Evolutionary conservation across 2,329 filamentous ascomycete species (phyloP), one percentile per base, ranked within the genome.

Genomic region (Nannizziopsis barbatae): DNA sequence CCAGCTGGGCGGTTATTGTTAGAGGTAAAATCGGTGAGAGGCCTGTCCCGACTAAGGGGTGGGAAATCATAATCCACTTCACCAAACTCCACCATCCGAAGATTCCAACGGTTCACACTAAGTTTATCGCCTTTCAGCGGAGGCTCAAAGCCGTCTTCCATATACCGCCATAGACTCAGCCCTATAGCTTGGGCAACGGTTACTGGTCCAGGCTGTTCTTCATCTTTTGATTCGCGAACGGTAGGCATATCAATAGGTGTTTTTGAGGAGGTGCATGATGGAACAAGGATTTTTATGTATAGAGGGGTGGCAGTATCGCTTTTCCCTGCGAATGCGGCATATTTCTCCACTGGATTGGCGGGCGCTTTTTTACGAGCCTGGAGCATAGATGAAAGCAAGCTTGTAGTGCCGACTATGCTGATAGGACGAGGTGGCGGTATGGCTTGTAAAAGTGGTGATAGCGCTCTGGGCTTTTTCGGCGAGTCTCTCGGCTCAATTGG

Each of bases 11-110:
- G 72, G 54, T 80, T 81, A 60, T 83, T 83, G 64, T 82, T 83
- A 2, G 76, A 80, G 0, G 79, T 80, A 57, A 83, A 83, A 57
- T 82, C 79, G 2, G 73, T 71, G 47, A 82, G 71, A 0, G 76
- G 73, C 53, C 75, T 71, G 17, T 72, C 75, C 31, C 78, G 70
- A 8, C 69, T 71, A 30, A 83, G 63, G 0, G 79, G 71, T 5
- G 79, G 78, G 53, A 83, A 83, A 57, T 83, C 79, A 56, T 76
- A 79, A 51, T 83, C 79, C 2, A 83, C 75, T 57, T 83, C 79
- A 5, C 76, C 79, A 55, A 82, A 79, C 55, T 83, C 79, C 7
- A 81, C 77, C 74, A 83, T 81, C n/a, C 79, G 71, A 46, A 83
- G 63, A 20, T 77, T 75, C 79, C 79, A 83, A 50, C 71, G 69